phyloP scores from a whole-genome alignment of 2,329 filamentous ascomycete genomes.

The Xylariomycetidae sp. region DNA sequence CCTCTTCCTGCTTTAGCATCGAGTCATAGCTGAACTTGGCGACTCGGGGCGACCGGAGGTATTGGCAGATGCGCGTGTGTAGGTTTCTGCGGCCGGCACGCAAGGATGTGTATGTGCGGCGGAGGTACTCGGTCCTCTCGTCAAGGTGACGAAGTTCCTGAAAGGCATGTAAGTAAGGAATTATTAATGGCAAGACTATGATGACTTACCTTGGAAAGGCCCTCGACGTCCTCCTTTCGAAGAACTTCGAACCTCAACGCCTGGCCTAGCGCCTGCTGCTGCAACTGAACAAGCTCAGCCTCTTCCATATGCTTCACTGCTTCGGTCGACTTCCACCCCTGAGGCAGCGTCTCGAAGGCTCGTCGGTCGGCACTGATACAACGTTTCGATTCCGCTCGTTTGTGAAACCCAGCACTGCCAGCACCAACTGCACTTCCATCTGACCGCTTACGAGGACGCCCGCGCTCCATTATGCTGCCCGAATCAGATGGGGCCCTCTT shows the following conservation, averaged over 20 bases:
- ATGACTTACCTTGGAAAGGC: constrained; percentile 52
- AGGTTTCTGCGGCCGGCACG: constrained; percentile 71
- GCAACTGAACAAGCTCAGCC: constrained; percentile 44
- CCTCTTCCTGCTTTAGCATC: constrained; percentile 74
- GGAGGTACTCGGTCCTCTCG: constrained; percentile 71
- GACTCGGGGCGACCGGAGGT: constrained; percentile 64
- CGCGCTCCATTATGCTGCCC: constrained; percentile 54
- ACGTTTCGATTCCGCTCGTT: constrained; percentile 36
- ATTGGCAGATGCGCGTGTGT: constrained; percentile 70
- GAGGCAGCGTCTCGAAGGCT: constrained; percentile 56
- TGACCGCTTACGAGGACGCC: constrained; percentile 50
- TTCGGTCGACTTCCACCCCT: constrained; percentile 49
- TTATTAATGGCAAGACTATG: not conserved
- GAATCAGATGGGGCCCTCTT: constrained; percentile 51
- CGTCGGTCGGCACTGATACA: constrained; percentile 46
- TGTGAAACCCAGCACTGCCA: too few species aligned
- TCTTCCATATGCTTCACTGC: constrained; percentile 41
- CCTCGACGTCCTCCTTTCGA: constrained; percentile 54
- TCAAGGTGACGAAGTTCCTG: constrained; percentile 71
- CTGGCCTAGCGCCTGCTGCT: constrained; percentile 57
- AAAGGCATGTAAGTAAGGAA: constrained; percentile 1
- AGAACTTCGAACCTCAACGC: constrained; percentile 61
- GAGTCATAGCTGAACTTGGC: constrained; percentile 69
- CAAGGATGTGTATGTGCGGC: constrained; percentile 69
- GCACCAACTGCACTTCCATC: constrained; percentile 34